Evolutionary conservation across 495 filamentous ascomycete species (phyloP), one percentile per base, ranked within the genome.

Genomic region (Diplogelasinospora grovesii): DNA sequence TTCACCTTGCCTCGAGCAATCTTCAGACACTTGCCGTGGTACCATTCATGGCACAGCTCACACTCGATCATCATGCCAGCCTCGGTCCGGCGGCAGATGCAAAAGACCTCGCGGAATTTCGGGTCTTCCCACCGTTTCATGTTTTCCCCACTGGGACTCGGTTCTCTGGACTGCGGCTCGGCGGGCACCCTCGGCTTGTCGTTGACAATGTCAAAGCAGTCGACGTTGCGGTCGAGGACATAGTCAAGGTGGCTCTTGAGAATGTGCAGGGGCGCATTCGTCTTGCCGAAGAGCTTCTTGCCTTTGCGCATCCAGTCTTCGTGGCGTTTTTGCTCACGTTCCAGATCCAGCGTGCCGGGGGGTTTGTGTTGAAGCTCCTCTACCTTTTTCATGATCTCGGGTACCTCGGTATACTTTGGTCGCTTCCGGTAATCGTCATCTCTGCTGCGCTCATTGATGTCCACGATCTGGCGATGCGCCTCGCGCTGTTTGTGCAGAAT

Each of bases 31-130:
- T 96, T 97, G 26, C 90, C 88, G 52, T 99, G 92, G 53, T 99
- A 99, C 92, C 92, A 99, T 65, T 99, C 92, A 49, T 95, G 89
- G 61, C 92, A 99, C 23, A 95, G 68, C 60, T 95, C 90, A 63
- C 92, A 99, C 58, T 99, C 92, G 49, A 99, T 95, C 92, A 99
- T 99, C 84, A 96, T 90, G 16, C 92, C 92, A 24, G 90, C 86
- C 60, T 99, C 92, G 13, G 83, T 79, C 43, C 81, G 82, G 40
- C 92, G 81, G 63, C 92, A 99, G 52, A 99, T 94, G 63, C 92
- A 99, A 62, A 97, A 99, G 3, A 96, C 89, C 60, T 96, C 89
- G 27, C 85, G 53, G 36, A 70, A 68, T 35, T 61, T 53, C 5
- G 69, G 63, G 14, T 74, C 70, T 23, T 74, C 71, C 65, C 68